Evolutionary conservation across 208 protist genomes (phyloP).

Genomic region (Acanthamoeba quina): DNA sequence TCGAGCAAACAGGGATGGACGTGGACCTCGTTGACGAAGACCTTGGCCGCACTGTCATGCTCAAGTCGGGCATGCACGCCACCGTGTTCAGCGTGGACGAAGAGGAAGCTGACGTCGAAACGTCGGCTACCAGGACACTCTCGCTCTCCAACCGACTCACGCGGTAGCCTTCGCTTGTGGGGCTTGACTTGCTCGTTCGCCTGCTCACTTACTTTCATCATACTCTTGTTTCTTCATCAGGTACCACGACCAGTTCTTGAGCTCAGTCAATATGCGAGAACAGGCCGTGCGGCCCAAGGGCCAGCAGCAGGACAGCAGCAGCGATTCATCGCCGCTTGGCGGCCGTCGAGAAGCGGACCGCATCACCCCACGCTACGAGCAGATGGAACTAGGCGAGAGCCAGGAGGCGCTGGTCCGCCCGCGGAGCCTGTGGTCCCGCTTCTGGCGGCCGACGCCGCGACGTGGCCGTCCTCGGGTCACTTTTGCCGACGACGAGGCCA

Average conservation of each 20-base stretch:
- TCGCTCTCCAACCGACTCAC: background rate
- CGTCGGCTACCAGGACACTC: background rate
- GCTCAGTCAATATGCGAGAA: background rate
- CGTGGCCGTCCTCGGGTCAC: background rate
- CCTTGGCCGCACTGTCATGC: background rate
- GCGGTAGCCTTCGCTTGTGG: background rate
- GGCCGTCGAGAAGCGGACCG: background rate
- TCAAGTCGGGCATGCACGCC: slow-evolving; percentile 27
- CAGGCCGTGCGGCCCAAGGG: background rate
- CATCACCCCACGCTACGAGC: background rate
- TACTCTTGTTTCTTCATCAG: background rate
- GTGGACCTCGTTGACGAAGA: slow-evolving; percentile 52
- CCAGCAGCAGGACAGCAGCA: background rate
- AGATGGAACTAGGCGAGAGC: background rate
- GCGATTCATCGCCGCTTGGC: background rate
- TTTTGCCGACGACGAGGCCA: background rate
- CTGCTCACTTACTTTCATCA: background rate
- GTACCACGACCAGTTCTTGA: slow-evolving; percentile 60
- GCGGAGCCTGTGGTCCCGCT: background rate
- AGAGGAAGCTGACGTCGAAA: background rate
- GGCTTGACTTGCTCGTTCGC: background rate
- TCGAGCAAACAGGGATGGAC: background rate
- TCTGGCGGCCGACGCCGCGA: background rate
- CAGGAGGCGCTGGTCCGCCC: background rate
- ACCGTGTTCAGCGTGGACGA: slow-evolving; percentile 52